Conservation (phyloP, 83 land plant genomes). For the Isoetes engelmannii region DNA sequence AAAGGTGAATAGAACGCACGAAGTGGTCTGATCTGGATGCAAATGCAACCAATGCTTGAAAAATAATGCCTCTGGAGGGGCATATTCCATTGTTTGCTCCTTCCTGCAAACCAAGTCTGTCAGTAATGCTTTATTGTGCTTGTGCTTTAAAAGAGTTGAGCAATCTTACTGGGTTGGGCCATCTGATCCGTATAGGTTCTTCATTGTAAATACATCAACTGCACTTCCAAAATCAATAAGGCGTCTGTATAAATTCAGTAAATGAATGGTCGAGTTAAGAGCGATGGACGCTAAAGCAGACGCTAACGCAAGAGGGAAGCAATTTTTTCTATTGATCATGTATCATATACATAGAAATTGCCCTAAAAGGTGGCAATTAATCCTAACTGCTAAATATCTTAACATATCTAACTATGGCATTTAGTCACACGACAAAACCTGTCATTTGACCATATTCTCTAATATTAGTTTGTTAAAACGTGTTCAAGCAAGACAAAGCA, state of each 20-base stretch:
- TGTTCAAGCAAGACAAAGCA: too few relatives aligned
- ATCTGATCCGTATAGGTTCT: conserved; percentile 68
- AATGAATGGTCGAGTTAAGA: too few relatives aligned
- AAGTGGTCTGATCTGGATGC: conserved; percentile 27
- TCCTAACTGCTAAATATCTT: too few relatives aligned
- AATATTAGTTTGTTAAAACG: too few relatives aligned
- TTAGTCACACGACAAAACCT: too few relatives aligned
- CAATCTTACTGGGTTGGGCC: conserved; percentile 73
- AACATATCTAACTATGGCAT: too few relatives aligned
- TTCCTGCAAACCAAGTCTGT: conserved; percentile 31
- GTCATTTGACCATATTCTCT: too few relatives aligned
- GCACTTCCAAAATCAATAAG: conserved; percentile 99
- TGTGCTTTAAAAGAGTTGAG: neutral
- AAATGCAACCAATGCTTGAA: conserved; percentile 59
- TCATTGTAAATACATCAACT: conserved; percentile 65
- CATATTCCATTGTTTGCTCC: conserved; percentile 83
- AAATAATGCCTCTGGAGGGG: conserved; percentile 88
- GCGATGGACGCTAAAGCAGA: too few relatives aligned
- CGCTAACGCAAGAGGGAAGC: too few relatives aligned
- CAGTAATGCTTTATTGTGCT: neutral
- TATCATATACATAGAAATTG: too few relatives aligned
- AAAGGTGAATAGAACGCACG: neutral
- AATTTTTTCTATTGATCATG: too few relatives aligned
- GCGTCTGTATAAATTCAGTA: conserved; percentile 40
- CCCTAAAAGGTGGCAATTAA: too few relatives aligned